Evolutionary conservation across 306 rosid species (phyloP).

Genomic region (Cucumis melo): DNA sequence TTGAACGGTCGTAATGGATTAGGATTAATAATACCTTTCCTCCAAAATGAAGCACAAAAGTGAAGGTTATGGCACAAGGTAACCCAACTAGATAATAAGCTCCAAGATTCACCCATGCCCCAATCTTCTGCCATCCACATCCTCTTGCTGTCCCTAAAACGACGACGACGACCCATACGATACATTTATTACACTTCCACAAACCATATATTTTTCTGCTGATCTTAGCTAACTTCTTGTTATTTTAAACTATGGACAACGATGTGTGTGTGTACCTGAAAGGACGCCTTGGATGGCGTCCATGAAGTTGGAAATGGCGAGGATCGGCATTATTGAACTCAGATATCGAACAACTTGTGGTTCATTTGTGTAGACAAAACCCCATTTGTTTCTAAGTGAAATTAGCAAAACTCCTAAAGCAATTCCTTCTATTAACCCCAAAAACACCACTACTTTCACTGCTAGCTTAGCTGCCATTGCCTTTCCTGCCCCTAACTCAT

Average conservation of each 20-base stretch:
- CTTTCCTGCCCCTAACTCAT: not conserved
- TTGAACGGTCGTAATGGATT: too few species aligned
- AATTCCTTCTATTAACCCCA: not conserved
- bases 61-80: constrained; percentile 12
- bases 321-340: not conserved
- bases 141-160: constrained; percentile 13
- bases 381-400: not conserved
- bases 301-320: not conserved
- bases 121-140: constrained; percentile 19
- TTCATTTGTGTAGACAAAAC: not conserved
- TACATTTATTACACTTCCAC: not conserved
- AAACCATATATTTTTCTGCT: too few species aligned
- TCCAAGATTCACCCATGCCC: constrained; percentile 15
- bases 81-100: constrained; percentile 16
- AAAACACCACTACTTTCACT: not conserved
- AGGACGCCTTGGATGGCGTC: not conserved
- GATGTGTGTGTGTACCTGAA: not conserved
- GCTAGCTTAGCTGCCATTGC: not conserved
- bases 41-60: constrained; percentile 12
- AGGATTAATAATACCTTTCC: not conserved
- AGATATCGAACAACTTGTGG: not conserved
- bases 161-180: not conserved
- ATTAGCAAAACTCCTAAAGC: not conserved
- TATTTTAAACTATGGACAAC: too few species aligned
- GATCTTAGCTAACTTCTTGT: too few species aligned